Conservation (phyloP, 352 stramenopile species). For the Peronospora destructor region DNA sequence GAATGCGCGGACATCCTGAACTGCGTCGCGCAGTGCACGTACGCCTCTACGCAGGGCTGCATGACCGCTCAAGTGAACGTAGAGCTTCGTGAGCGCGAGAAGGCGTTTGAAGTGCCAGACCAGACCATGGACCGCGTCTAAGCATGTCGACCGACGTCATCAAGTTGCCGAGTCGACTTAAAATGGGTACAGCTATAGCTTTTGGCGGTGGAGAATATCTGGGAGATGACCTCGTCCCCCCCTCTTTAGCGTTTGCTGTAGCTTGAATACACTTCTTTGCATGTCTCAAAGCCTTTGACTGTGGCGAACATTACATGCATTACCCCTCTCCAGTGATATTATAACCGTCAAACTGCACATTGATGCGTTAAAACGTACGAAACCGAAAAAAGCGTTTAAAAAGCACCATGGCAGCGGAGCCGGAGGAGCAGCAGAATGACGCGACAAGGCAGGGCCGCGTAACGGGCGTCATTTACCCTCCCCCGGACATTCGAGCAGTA, state of each 20-base stretch:
- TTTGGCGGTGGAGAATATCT: constrained; percentile 1
- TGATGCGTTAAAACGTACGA: not conserved
- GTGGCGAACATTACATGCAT: not conserved
- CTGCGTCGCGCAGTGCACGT: constrained; percentile 88
- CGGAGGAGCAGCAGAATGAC: constrained; percentile 17
- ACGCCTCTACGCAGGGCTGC: constrained; percentile 86
- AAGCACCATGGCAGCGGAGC: constrained; percentile 20
- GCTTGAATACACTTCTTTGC: not conserved
- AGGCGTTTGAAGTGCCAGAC: constrained; percentile 34
- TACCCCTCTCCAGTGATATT: not conserved
- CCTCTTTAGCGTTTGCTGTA: not conserved
- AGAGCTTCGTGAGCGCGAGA: constrained; percentile 86
- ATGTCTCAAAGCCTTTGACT: not conserved
- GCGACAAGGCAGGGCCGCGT: constrained; percentile 64
- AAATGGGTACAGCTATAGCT: not conserved
- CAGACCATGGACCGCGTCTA: constrained; percentile 66
- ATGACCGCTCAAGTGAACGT: constrained; percentile 92
- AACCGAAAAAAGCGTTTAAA: not conserved
- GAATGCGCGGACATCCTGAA: constrained; percentile 81
- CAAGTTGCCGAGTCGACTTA: not conserved
- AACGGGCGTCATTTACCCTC: constrained; percentile 94
- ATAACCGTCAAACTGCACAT: not conserved
- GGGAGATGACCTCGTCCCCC: not conserved
- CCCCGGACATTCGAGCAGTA: constrained; percentile 95
- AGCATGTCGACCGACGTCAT: constrained; percentile 1